phyloP scores from a whole-genome alignment of 345 rosid genomes.

The Triadica sebifera region DNA sequence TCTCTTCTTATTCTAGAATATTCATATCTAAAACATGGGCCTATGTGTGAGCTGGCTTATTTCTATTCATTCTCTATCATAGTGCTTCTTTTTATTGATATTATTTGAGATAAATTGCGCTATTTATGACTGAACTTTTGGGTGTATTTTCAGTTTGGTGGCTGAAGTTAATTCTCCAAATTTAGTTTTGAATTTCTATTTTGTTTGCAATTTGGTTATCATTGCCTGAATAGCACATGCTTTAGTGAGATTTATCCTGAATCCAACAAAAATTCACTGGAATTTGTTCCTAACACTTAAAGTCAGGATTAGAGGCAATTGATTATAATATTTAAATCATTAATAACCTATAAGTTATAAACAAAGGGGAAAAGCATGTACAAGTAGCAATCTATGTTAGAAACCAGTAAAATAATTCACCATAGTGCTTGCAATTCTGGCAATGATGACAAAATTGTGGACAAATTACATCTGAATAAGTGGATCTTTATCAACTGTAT shows the following conservation, averaged over 20 bases:
- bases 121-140: neutral
- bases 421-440: neutral
- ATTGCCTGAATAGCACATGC: neutral
- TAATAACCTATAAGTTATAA: neutral
- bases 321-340: neutral
- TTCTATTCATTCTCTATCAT: no score
- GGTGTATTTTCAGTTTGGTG: neutral
- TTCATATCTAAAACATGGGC: no score
- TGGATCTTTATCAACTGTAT: neutral
- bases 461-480: neutral
- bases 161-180: neutral
- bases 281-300: neutral
- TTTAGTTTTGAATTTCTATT: neutral
- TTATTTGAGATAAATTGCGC: neutral
- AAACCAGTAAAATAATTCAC: neutral
- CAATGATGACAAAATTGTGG: neutral
- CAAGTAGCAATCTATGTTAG: neutral
- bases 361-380: neutral
- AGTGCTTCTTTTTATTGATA: constrained; percentile 12
- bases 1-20: no score
- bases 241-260: neutral
- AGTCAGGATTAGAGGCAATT: neutral
- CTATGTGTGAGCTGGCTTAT: no score
- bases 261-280: neutral
- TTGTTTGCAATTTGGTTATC: neutral